A percentile compares a stretch with the other conserved stretches of the same genome.
Evolutionary conservation across 768 basidiomycete species (phyloP).

Genomic region (Trametes cingulata): DNA sequence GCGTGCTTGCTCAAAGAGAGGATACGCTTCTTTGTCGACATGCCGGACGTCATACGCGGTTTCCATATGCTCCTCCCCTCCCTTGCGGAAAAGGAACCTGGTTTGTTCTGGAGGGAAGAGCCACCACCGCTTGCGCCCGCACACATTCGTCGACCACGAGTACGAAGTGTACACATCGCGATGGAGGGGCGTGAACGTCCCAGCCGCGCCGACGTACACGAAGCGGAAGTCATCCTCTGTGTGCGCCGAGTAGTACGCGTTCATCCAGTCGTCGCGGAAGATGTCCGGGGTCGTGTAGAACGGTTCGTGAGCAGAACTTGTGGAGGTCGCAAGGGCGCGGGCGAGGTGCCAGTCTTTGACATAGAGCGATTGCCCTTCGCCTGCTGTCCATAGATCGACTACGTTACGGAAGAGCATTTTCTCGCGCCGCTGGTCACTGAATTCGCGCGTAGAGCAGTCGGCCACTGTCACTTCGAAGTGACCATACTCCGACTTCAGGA

Average conservation of each 20-base stretch:
- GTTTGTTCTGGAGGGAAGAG: slow-evolving; percentile 32
- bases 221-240: slow-evolving; percentile 34
- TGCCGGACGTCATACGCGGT: slow-evolving; percentile 27
- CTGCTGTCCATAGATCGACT: slow-evolving; percentile 24
- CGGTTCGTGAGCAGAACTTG: neutral
- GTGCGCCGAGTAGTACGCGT: slow-evolving; percentile 29
- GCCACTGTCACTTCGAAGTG: slow-evolving; percentile 25
- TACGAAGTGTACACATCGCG: slow-evolving; percentile 34
- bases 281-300: slow-evolving; percentile 32
- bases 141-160: slow-evolving; percentile 34
- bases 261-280: slow-evolving; percentile 35
- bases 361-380: slow-evolving; percentile 24
- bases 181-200: slow-evolving; percentile 33
- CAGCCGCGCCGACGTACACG: slow-evolving; percentile 30
- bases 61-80: slow-evolving; percentile 19
- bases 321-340: slow-evolving; percentile 7
- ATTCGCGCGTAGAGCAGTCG: slow-evolving; percentile 27
- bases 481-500: slow-evolving; percentile 24
- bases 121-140: slow-evolving; percentile 33
- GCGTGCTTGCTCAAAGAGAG: slow-evolving; percentile 15
- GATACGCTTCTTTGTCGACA: slow-evolving; percentile 20
- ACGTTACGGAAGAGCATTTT: slow-evolving; percentile 24
- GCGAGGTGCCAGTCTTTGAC: slow-evolving; percentile 35
- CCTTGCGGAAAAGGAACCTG: slow-evolving; percentile 22
- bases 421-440: slow-evolving; percentile 29